Evolutionary conservation across 371 early-diverging fungal genomes (phyloP).

Genomic region (Phascolomyces articulosus): DNA sequence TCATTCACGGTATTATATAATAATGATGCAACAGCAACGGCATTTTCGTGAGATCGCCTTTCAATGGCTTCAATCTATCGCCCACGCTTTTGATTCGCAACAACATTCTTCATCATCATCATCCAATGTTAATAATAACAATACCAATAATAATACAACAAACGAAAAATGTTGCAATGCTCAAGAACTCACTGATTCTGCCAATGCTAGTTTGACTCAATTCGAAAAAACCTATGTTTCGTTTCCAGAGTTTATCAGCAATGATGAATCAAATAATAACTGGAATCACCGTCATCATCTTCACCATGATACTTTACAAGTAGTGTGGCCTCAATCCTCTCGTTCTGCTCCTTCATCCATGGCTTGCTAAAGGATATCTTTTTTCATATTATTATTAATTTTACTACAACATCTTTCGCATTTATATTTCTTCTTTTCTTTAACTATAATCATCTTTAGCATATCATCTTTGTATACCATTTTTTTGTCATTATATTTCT

Average conservation of each 20-base stretch:
- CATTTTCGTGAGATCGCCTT: constrained; percentile 1
- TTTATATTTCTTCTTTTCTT: constrained; percentile 2
- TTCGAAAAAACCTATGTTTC: constrained; percentile 30
- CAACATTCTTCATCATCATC: background rate
- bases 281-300: constrained; percentile 3
- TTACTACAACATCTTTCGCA: background rate
- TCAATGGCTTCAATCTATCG: constrained; percentile 9
- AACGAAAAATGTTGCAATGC: background rate
- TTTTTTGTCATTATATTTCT: background rate
- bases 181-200: constrained; percentile 4
- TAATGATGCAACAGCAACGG: constrained; percentile 3
- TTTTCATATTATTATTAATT: background rate
- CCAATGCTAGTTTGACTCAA: constrained; percentile 9
- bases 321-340: constrained; percentile 2
- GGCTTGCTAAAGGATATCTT: background rate
- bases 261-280: background rate
- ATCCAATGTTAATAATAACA: background rate
- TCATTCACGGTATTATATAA: background rate
- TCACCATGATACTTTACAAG: constrained; percentile 2
- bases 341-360: background rate
- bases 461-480: background rate
- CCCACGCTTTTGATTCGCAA: constrained; percentile 1
- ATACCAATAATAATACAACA: background rate
- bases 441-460: background rate
- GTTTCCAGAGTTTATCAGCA: constrained; percentile 19